A percentile compares a stretch with the other conserved stretches of the same genome.
Evolutionary conservation across 2,329 filamentous ascomycete species (phyloP).

Genomic region (Trichoderma citrinoviride): DNA sequence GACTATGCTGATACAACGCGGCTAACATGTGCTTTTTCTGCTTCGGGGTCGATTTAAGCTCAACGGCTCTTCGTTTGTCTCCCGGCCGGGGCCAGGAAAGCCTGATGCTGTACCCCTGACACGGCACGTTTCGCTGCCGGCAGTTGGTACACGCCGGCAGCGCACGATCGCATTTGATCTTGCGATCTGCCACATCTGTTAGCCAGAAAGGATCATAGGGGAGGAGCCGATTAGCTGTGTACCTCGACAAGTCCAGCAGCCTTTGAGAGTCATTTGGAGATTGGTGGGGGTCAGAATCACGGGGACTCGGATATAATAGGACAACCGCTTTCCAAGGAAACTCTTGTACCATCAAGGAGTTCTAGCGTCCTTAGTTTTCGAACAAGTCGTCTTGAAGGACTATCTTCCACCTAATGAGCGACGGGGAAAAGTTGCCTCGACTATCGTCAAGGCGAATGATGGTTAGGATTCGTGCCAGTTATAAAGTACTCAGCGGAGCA

Average conservation of each 20-base stretch:
- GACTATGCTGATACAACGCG: not conserved
- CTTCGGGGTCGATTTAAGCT: not conserved
- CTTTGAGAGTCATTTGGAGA: not conserved
- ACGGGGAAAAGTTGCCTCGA: not conserved
- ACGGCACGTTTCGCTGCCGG: not conserved
- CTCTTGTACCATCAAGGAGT: no score
- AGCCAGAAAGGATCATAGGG: not conserved
- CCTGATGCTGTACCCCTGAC: constrained; percentile 7
- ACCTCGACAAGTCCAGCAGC: constrained; percentile 12
- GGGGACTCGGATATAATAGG: not conserved
- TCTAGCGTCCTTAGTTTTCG: no score
- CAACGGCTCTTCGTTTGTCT: not conserved
- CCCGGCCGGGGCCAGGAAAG: constrained; percentile 7
- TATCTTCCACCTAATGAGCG: not conserved
- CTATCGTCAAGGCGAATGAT: not conserved
- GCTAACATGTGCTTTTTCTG: not conserved
- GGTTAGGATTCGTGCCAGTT: not conserved
- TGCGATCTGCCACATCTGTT: constrained; percentile 6
- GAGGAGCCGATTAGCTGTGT: not conserved
- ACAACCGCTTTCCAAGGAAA: not conserved
- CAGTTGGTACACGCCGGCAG: constrained; percentile 1
- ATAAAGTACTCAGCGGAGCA: not conserved
- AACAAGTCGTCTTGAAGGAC: not conserved
- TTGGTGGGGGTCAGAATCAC: not conserved
- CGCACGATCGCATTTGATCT: constrained; percentile 2